phyloP scores from a whole-genome alignment of 106 monocot species.

The Gastrodia elata region DNA sequence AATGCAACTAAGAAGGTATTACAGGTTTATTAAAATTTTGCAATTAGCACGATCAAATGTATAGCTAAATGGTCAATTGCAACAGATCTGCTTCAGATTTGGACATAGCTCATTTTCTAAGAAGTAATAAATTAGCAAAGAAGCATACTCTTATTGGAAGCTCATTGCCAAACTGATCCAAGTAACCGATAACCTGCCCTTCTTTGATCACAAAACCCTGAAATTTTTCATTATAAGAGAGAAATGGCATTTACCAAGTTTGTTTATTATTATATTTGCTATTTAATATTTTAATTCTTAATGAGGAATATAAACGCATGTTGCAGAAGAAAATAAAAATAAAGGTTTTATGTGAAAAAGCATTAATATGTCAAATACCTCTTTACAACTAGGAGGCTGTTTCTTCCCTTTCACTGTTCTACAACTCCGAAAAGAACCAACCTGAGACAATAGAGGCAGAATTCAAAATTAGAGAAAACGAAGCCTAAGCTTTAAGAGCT shows the following conservation, averaged over 20 bases:
- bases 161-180: constrained; percentile 72
- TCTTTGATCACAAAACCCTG: constrained; percentile 69
- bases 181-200: constrained; percentile 72
- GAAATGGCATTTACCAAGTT: background rate
- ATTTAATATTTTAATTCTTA: background rate
- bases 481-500: background rate
- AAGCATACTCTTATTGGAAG: constrained; percentile 57
- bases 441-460: constrained; percentile 26
- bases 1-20: too few species aligned
- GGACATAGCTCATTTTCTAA: too few species aligned
- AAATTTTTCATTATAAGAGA: constrained; percentile 4
- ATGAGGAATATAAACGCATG: background rate
- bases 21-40: too few species aligned
- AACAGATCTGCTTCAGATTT: too few species aligned
- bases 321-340: background rate
- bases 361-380: constrained; percentile 25
- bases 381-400: constrained; percentile 70
- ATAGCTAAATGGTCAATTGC: too few species aligned
- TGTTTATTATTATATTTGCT: background rate
- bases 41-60: too few species aligned
- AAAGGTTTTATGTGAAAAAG: background rate
- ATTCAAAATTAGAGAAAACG: background rate
- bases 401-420: constrained; percentile 61
- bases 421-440: constrained; percentile 61
- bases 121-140: background rate